phyloP scores from a whole-genome alignment of 139 green algal species.

The Dunaliella primolecta region DNA sequence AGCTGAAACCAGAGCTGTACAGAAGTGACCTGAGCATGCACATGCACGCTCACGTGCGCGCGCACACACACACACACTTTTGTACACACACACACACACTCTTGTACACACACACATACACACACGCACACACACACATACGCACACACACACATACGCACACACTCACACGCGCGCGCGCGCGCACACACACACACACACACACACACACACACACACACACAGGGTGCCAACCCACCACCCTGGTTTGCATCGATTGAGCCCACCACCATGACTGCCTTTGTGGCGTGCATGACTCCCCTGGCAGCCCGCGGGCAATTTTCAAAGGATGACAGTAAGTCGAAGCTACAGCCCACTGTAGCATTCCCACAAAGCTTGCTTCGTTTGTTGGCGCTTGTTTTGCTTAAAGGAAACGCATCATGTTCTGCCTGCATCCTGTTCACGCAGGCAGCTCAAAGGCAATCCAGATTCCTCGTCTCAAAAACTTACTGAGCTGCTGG shows the following conservation, averaged over 20 bases:
- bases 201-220: neutral
- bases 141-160: too few species aligned
- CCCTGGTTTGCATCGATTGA: constrained; percentile 6
- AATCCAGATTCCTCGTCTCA: too few species aligned
- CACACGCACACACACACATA: too few species aligned
- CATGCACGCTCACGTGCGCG: too few species aligned
- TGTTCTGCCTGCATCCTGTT: neutral
- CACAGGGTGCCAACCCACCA: neutral
- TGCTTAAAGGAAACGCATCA: neutral
- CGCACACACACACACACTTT: too few species aligned
- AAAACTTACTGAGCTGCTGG: too few species aligned
- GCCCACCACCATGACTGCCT: constrained; percentile 2
- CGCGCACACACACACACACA: neutral
- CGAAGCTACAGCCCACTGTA: constrained; percentile 13
- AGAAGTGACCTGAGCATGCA: too few species aligned
- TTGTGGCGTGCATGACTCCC: constrained; percentile 51
- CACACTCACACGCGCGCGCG: too few species aligned
- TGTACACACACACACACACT: too few species aligned
- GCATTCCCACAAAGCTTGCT: neutral
- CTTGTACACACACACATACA: too few species aligned
- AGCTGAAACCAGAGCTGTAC: too few species aligned
- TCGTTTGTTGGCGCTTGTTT: neutral
- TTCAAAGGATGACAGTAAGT: constrained; percentile 67
- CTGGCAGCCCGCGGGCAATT: constrained; percentile 77
- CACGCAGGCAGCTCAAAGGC: too few species aligned